These are phyloP conservation scores for Kazachstania taianensis DNA, from an alignment of 805 yeast genomes.

Conservation along the genomic window DNA sequence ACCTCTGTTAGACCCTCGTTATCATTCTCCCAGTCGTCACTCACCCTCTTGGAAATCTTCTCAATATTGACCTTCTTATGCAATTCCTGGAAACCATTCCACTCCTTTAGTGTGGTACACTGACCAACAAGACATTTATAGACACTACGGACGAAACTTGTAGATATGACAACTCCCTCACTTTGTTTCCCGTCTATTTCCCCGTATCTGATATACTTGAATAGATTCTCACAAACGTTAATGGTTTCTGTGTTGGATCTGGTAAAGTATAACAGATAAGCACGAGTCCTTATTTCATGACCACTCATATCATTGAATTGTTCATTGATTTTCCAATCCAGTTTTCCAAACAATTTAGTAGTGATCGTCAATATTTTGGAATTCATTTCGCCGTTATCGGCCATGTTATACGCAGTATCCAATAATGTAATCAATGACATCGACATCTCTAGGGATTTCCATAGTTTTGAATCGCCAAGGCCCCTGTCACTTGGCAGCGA, in stretches of 20 bases:
- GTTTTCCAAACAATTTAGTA: background rate
- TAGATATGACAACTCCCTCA: too few relatives aligned
- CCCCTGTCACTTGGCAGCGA: too few relatives aligned
- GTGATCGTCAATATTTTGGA: too few relatives aligned
- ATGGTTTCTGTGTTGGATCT: constrained; percentile 14
- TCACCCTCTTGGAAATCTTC: too few relatives aligned
- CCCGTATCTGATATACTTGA: constrained; percentile 44
- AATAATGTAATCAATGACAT: too few relatives aligned
- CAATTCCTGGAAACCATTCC: constrained; percentile 48
- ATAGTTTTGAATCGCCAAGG: too few relatives aligned
- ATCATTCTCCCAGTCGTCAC: too few relatives aligned
- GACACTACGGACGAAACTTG: constrained; percentile 36
- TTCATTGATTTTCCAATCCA: constrained; percentile 1
- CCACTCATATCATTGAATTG: background rate
- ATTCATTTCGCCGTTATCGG: too few relatives aligned
- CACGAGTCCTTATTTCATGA: constrained; percentile 32
- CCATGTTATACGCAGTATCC: too few relatives aligned
- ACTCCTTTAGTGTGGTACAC: constrained; percentile 36
- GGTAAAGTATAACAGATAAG: constrained; percentile 19
- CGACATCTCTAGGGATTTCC: too few relatives aligned
- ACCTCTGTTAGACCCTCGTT: background rate
- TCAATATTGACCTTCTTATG: constrained; percentile 39
- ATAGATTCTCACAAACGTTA: constrained; percentile 32
- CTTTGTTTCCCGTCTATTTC: constrained; percentile 43
- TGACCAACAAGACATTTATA: constrained; percentile 34